Base-by-base conservation (phyloP, 1,284 basidiomycete species). In the Tremellales sp. region DNA sequence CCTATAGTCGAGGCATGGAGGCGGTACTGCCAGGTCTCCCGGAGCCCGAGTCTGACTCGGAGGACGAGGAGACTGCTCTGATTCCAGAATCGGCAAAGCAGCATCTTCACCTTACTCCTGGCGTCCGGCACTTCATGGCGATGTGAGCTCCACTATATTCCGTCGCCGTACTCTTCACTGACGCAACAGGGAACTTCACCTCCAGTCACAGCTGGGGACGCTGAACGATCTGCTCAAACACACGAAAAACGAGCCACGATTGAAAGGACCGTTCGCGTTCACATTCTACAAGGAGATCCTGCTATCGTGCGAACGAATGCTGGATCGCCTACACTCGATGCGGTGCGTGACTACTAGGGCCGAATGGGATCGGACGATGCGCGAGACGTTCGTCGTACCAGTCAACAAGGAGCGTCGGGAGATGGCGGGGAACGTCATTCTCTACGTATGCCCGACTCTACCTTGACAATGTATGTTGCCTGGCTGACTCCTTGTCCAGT, bases 211-310 rank as follows among this genome's bases (percentile, higher is more conserved):
- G 63, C 75, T 98, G 31, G 87, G 93, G 42, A 83, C 87, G 63
- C 74, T 96, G 4, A 84, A 89, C 62, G 82, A 80, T 1, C 76
- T 97, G 11, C 78, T 98, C 21, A 82, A 84, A 10, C 89, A 96
- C 62, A 88, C 94, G 0, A 84, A 86, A 60, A 87, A 94, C 64
- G 94, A 98, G 65, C 92, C 92, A 3, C 85, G 94, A 36, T 73
- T 97, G 51, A 98, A 97, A 70, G 92, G 92, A 0, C 89, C 90
- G 0, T 97, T 94, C 73, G 88, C 89, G 73, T 87, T 55, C 64
- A 65, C 80, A 36, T 77, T 92, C 8, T 98, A 97, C 65, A 83
- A 87, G 6, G 82, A 83, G 7, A 85, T 97, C 50, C 76, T 98
- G 65, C 84, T 84, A 1, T 86, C 85, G 60, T 78, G 93, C 59